Percentiles rank a stretch among this genome's conserved stretches.
These are phyloP conservation scores for Coemansia sp. DNA, from an alignment of 192 early-diverging fungal species.

Conservation along the genomic window DNA sequence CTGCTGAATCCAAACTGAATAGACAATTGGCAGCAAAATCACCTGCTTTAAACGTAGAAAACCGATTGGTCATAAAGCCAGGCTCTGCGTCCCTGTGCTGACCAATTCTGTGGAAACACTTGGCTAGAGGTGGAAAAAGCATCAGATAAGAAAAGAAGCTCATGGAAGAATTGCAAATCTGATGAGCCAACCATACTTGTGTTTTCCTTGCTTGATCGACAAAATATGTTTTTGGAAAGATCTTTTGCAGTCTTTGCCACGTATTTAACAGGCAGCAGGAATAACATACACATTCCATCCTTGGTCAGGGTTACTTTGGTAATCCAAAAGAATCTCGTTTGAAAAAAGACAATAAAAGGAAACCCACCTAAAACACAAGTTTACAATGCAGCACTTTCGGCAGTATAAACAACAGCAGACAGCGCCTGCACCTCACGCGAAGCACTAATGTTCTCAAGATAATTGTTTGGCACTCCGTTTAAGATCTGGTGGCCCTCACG, in stretches of 20 bases:
- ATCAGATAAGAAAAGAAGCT: neutral
- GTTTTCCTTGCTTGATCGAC: neutral
- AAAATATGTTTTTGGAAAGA: neutral
- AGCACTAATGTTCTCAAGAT: conserved; percentile 67
- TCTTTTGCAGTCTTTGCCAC: too few species aligned
- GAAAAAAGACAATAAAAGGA: neutral
- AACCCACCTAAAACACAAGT: neutral
- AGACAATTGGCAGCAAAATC: neutral
- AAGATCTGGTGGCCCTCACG: conserved; percentile 71
- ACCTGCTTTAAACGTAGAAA: neutral
- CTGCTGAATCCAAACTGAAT: neutral
- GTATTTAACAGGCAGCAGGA: too few species aligned
- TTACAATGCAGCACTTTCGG: conserved; percentile 52
- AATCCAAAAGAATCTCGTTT: neutral
- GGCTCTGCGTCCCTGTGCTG: neutral
- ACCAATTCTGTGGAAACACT: neutral
- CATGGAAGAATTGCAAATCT: neutral
- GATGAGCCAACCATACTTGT: too few species aligned
- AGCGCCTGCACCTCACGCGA: conserved; percentile 76
- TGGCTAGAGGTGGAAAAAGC: neutral
- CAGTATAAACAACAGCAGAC: conserved; percentile 74
- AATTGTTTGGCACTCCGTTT: conserved; percentile 71
- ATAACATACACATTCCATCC: too few species aligned
- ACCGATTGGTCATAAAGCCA: neutral
- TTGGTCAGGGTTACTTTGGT: too few species aligned